Base-by-base conservation (phyloP, 352 stramenopile species). In the Peronosclerospora sorghi region DNA sequence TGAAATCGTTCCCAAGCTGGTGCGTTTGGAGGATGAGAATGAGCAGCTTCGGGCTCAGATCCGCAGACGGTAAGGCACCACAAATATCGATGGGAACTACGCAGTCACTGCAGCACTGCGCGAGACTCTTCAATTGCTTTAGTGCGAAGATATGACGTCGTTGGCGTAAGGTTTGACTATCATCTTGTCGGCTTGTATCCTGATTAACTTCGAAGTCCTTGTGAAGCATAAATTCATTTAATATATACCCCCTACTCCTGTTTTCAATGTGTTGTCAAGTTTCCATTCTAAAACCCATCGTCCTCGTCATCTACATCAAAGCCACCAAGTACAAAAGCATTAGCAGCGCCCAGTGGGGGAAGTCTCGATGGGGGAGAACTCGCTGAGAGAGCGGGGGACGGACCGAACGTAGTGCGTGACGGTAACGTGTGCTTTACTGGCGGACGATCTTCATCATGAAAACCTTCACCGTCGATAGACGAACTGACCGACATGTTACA, bases 11-110 rank as follows among this genome's bases (percentile, higher is more conserved):
- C 76, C 79, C 4, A 88, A 86, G 55, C 56, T 92, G 19, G 58
- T 92, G 17, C 68, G 67, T 8, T 58, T 92, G 10, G 79, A 92
- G 47, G 79, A 92, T n/a, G 79, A 92, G 50, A 92, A 92, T 41
- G 70, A 85, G 41, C 65, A 77, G 47, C 61, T 92, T 5, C 68
- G 68, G 6, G 54, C 54, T 18, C 58, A 61, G 43, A 49, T 68
- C 5, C 56, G 36, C 8, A 49, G 54, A 49, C 54, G 54, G 42
- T 68, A 68, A 24, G 48, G 35, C 13, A 18, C 45, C 43, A 29
- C 20, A 45, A 42, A 36, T 15, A 20, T 14, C 21, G 35, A 34
- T 39, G 13, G 35, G 17, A 9, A 4, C 8, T 15, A 1, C 23
- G 23, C 41, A 44, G 38, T 26, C 21, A 26, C 21, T 6, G 21